Conservation (phyloP, 2,329 filamentous ascomycete genomes). For the Aspergillus awamori region DNA sequence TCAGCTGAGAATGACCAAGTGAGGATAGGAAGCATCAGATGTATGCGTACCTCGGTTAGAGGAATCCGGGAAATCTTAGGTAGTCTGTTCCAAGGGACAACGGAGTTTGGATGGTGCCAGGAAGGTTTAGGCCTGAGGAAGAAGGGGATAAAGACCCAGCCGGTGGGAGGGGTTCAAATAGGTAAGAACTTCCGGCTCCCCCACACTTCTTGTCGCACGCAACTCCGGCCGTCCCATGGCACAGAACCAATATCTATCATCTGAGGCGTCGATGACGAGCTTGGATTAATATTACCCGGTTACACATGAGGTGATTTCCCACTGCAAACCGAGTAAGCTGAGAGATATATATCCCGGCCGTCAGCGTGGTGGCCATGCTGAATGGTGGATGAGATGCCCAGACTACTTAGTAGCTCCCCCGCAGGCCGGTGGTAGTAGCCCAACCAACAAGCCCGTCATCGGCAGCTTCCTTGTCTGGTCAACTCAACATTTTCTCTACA, state of each 20-base stretch:
- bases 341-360: background rate
- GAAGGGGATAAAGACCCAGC: background rate
- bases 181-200: background rate
- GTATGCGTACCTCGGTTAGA: background rate
- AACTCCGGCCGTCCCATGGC: background rate
- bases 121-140: background rate
- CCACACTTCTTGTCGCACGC: background rate
- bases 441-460: conserved; percentile 1
- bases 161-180: background rate
- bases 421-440: too few relatives aligned
- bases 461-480: background rate
- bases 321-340: background rate
- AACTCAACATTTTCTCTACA: too few relatives aligned
- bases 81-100: background rate
- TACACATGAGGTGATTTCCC: background rate
- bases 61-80: too few relatives aligned
- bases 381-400: background rate
- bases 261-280: background rate
- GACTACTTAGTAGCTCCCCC: background rate
- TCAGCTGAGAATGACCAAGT: background rate
- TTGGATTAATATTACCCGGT: background rate
- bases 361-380: background rate
- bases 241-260: background rate
- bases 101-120: background rate
- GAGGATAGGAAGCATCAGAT: too few relatives aligned